These are phyloP conservation scores for Coniophora puteana DNA, from an alignment of 1,284 basidiomycete species.

Conservation along the genomic window DNA sequence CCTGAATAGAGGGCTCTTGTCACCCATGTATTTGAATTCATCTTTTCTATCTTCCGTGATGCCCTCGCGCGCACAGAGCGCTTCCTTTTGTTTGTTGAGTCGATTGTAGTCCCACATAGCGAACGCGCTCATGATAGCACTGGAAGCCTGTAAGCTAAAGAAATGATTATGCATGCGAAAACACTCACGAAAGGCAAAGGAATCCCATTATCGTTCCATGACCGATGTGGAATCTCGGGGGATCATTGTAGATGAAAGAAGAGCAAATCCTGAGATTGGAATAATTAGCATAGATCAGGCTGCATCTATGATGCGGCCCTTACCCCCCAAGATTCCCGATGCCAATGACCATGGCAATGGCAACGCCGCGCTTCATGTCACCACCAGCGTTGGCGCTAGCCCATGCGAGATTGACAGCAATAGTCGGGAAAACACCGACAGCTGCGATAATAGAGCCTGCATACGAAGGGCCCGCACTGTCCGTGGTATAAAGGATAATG, in stretches of 20 bases:
- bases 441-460: conserved; percentile 49
- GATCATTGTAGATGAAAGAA: conserved; percentile 39
- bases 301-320: conserved; percentile 4
- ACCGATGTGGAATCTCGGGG: conserved; percentile 45
- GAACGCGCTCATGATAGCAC: conserved; percentile 19
- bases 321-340: conserved; percentile 52
- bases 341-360: conserved; percentile 51
- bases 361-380: conserved; percentile 48
- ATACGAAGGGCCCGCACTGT: conserved; percentile 38
- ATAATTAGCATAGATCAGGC: conserved; percentile 8
- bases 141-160: conserved; percentile 12
- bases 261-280: conserved; percentile 32
- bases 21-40: conserved; percentile 41
- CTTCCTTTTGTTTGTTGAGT: conserved; percentile 39
- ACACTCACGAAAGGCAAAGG: conserved; percentile 34
- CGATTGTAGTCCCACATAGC: conserved; percentile 38
- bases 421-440: conserved; percentile 50
- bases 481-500: conserved; percentile 38
- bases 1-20: conserved; percentile 47
- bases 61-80: conserved; percentile 31
- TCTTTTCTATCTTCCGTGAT: conserved; percentile 33
- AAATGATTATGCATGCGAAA: not conserved
- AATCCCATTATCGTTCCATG: conserved; percentile 49
- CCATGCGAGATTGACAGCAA: conserved; percentile 55
- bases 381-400: conserved; percentile 53